Base-by-base conservation (phyloP, 306 rosid genomes). In the Luffa aegyptiaca region DNA sequence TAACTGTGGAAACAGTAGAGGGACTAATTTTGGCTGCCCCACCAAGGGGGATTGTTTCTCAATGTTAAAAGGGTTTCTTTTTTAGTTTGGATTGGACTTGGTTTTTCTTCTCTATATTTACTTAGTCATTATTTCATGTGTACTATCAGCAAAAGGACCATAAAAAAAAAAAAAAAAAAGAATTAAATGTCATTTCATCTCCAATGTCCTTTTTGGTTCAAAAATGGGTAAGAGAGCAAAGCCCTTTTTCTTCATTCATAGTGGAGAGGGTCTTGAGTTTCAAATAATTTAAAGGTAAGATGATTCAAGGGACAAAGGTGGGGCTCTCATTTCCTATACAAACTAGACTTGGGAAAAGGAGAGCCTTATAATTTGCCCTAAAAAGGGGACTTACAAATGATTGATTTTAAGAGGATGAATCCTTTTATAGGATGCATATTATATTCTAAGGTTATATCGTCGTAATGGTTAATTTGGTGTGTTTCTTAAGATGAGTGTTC, bases 121-220 rank as follows among this genome's bases (percentile, higher is more conserved):
- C 53, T 41, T 61, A 36, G 55, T 10, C 36, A 39, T 33, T 61
- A 69, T 42, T 69, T 69, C 55, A 42, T n/a, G 75, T 26, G 42
- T 57, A 14, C 7, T 69, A 18, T 69, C 10, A 69, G 57, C 57
- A 5, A 45, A 48, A 72, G 20, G 58, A 72, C 58, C 31, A 26
- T 26, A 26, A 26, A 26, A 72, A 14, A 70, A 10, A 65, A 70
- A 10, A 65, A 14, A 10, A 70, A 21, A 11, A 11, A 39, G 52
- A 46, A 45, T 2, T 71, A 41, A 37, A 72, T 72, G 77, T 46
- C 77, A 72, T 72, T 72, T 72, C 77, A 72, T 72, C 11, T 72
- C 58, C 58, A 21, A 26, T 72, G 77, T 46, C 58, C 58, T 26
- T 72, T 72, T 46, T 12, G 55, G 77, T 11, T 72, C 6, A 72